These are phyloP conservation scores for Ogataea pini DNA, from an alignment of 805 yeast species.

Conservation along the genomic window DNA sequence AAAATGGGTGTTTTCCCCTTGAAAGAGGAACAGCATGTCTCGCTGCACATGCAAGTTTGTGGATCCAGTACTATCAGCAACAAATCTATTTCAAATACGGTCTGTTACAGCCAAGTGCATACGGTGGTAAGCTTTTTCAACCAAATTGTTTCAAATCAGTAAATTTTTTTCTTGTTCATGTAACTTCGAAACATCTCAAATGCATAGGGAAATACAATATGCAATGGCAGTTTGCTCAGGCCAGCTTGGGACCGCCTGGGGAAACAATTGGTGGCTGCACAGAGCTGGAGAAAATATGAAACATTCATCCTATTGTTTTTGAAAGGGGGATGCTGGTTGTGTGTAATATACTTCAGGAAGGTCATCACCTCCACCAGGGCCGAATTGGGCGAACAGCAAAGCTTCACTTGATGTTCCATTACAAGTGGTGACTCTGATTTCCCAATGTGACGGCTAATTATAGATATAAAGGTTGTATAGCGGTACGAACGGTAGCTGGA, in stretches of 20 bases:
- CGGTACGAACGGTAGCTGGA: too few relatives aligned
- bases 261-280: background rate
- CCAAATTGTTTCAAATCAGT: background rate
- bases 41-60: background rate
- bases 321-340: background rate
- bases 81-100: background rate
- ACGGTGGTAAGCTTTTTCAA: background rate
- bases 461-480: too few relatives aligned
- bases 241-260: too few relatives aligned
- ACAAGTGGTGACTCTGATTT: too few relatives aligned
- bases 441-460: too few relatives aligned
- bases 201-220: background rate
- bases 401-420: too few relatives aligned
- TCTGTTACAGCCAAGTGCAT: constrained; percentile 2
- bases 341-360: too few relatives aligned
- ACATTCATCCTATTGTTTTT: constrained; percentile 5
- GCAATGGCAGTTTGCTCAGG: too few relatives aligned
- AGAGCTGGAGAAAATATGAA: background rate
- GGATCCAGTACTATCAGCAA: background rate
- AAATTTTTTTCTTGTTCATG: background rate
- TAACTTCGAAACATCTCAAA: background rate
- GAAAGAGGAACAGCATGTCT: too few relatives aligned
- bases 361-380: too few relatives aligned
- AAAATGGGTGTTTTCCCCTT: too few relatives aligned
- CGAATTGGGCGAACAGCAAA: too few relatives aligned